A percentile compares a stretch with the other conserved stretches of the same genome.
phyloP scores from a whole-genome alignment of 1,284 basidiomycete species.

The Rhodotorula glutinis region DNA sequence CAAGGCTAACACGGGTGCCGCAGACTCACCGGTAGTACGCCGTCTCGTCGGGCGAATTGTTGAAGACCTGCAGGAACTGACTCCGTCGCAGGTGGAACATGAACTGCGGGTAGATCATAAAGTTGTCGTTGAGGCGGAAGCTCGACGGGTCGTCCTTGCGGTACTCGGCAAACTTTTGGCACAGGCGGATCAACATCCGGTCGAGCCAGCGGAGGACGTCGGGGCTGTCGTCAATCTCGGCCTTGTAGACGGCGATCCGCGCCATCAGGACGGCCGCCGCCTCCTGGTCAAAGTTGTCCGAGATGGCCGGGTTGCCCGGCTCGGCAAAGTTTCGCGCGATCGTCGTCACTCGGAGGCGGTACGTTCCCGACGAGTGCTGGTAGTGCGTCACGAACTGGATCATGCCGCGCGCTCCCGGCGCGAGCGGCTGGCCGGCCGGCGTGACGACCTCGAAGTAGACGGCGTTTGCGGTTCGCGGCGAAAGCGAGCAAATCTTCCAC shows the following conservation, averaged over 20 bases:
- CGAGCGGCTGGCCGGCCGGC: slow-evolving; percentile 90
- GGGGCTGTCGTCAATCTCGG: slow-evolving; percentile 97
- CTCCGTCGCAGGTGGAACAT: slow-evolving; percentile 98
- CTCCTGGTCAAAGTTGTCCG: slow-evolving; percentile 96
- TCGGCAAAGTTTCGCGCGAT: slow-evolving; percentile 97
- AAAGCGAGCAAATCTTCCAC: slow-evolving; percentile 93
- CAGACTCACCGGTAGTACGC: slow-evolving; percentile 80
- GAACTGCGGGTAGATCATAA: slow-evolving; percentile 99
- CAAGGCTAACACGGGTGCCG: background rate
- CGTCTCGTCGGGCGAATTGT: slow-evolving; percentile 99
- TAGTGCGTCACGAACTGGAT: slow-evolving; percentile 99
- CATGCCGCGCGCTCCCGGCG: slow-evolving; percentile 86
- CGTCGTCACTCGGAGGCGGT: slow-evolving; percentile 90
- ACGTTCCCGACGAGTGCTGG: slow-evolving; percentile 93
- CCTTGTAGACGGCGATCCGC: slow-evolving; percentile 97
- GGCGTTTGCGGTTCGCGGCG: slow-evolving; percentile 80
- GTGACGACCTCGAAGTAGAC: slow-evolving; percentile 99
- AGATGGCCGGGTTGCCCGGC: slow-evolving; percentile 87
- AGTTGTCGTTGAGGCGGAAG: slow-evolving; percentile 91
- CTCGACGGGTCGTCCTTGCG: slow-evolving; percentile 94
- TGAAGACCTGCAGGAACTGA: slow-evolving; percentile 99
- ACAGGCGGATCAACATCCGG: slow-evolving; percentile 95
- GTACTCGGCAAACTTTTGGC: slow-evolving; percentile 99
- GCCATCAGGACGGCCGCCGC: slow-evolving; percentile 98
- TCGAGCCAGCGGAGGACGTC: slow-evolving; percentile 98